These are phyloP conservation scores for Myxozyma vanderwaltii DNA, from an alignment of 805 yeast genomes.

Conservation along the genomic window DNA sequence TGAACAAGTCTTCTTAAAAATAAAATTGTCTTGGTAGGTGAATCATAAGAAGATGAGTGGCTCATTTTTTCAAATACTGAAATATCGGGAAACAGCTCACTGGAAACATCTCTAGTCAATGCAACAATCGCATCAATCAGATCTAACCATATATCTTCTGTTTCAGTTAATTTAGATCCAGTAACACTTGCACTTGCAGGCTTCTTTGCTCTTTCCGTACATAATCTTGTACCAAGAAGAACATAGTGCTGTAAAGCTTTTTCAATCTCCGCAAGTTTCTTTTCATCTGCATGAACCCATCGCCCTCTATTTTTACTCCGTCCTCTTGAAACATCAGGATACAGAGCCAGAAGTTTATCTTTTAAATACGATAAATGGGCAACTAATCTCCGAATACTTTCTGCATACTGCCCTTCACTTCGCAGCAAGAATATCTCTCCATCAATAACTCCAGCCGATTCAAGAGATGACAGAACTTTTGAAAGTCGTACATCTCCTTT, in stretches of 20 bases:
- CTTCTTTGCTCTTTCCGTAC: conserved; percentile 28
- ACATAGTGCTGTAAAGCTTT: conserved; percentile 30
- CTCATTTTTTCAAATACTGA: conserved; percentile 28
- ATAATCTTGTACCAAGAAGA: conserved; percentile 28
- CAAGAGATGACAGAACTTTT: conserved; percentile 30
- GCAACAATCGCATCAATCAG: conserved; percentile 31
- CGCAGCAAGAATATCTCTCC: conserved; percentile 32
- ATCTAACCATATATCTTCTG: conserved; percentile 31
- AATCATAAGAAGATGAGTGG: conserved; percentile 29
- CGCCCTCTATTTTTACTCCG: conserved; percentile 17
- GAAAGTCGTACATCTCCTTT: conserved; percentile 32
- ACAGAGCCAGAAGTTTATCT: conserved; percentile 15
- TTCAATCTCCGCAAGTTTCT: conserved; percentile 25
- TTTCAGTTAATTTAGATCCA: conserved; percentile 16
- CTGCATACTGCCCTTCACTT: conserved; percentile 31
- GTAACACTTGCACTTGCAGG: not conserved
- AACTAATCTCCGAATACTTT: conserved; percentile 27
- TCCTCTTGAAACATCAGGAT: conserved; percentile 30
- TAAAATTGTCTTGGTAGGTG: conserved; percentile 31
- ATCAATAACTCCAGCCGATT: conserved; percentile 31
- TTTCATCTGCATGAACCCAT: conserved; percentile 32
- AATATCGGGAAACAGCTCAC: conserved; percentile 28
- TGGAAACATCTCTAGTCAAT: conserved; percentile 30
- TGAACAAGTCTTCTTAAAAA: conserved; percentile 33
- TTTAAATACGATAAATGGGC: conserved; percentile 22